phyloP scores from a whole-genome alignment of 2,329 filamentous ascomycete species.

The Epicoccum nigrum region DNA sequence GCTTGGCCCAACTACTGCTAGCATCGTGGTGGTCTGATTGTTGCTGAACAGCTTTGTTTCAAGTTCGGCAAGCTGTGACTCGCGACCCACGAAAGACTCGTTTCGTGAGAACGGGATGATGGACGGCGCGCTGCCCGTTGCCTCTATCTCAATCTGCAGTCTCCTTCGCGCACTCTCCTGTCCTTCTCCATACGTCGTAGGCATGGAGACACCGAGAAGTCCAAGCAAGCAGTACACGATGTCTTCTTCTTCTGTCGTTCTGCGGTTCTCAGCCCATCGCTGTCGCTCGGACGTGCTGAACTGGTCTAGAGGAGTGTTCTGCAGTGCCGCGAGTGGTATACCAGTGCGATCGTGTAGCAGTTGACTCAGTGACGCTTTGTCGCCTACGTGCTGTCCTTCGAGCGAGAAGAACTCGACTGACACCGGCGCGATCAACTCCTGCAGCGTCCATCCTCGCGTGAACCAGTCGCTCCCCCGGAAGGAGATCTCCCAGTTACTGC shows the following conservation, averaged over 20 bases:
- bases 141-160: conserved; percentile 22
- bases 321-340: background rate
- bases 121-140: conserved; percentile 18
- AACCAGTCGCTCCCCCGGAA: too few relatives aligned
- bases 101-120: conserved; percentile 39
- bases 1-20: conserved; percentile 26
- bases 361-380: background rate
- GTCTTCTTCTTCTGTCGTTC: background rate
- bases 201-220: conserved; percentile 24
- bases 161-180: conserved; percentile 19
- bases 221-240: background rate
- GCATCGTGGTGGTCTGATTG: conserved; percentile 20
- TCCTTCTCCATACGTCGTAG: conserved; percentile 28
- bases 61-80: conserved; percentile 32
- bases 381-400: background rate
- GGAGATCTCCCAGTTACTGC: background rate
- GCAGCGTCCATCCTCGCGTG: too few relatives aligned
- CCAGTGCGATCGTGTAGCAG: background rate
- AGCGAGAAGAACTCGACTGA: too few relatives aligned
- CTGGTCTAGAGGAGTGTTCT: background rate
- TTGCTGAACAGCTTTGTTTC: conserved; percentile 31
- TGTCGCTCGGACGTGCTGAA: background rate
- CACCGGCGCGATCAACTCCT: too few relatives aligned
- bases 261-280: background rate
- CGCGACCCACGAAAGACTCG: conserved; percentile 31